Percentiles rank a stretch among this genome's conserved stretches.
Evolutionary conservation across 2,329 filamentous ascomycete genomes (phyloP).

Genomic region (Coniochaeta sp.): DNA sequence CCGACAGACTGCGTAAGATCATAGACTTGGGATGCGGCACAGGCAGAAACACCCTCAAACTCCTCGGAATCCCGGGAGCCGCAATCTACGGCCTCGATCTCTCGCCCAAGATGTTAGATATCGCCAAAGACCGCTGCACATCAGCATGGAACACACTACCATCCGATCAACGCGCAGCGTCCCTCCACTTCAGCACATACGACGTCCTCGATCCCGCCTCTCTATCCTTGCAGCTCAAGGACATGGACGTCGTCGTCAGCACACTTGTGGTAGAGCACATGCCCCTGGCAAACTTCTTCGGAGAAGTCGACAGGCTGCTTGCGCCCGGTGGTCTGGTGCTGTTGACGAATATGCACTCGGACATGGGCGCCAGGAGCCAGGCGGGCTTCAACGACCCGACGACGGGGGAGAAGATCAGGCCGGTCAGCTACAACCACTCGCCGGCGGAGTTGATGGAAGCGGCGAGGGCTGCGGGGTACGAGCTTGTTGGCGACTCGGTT

Average conservation of each 20-base stretch:
- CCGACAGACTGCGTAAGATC: slow-evolving; percentile 26
- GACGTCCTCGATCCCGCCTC: slow-evolving; percentile 25
- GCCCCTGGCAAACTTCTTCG: slow-evolving; percentile 42
- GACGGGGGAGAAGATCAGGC: slow-evolving; percentile 50
- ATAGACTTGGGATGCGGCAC: slow-evolving; percentile 63
- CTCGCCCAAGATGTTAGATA: slow-evolving; percentile 48
- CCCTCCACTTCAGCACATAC: slow-evolving; percentile 22
- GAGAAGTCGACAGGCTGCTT: slow-evolving; percentile 34
- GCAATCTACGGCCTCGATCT: slow-evolving; percentile 48
- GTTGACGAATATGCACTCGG: slow-evolving; percentile 62
- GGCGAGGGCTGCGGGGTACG: slow-evolving; percentile 33
- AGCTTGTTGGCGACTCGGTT: slow-evolving; percentile 10
- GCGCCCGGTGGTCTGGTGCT: slow-evolving; percentile 42
- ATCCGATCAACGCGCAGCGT: slow-evolving; percentile 19
- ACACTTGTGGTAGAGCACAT: slow-evolving; percentile 62
- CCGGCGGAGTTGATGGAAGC: slow-evolving; percentile 43
- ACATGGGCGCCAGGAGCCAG: slow-evolving; percentile 53
- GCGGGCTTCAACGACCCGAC: slow-evolving; percentile 53
- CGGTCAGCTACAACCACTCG: slow-evolving; percentile 50
- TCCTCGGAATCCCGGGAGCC: slow-evolving; percentile 29
- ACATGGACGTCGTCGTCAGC: slow-evolving; percentile 45
- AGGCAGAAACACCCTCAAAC: slow-evolving; percentile 52
- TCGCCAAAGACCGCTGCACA: slow-evolving; percentile 30
- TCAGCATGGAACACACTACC: background rate
- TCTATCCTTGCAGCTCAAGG: slow-evolving; percentile 24